A percentile compares a stretch with the other conserved stretches of the same genome.
phyloP scores from a whole-genome alignment of 768 basidiomycete genomes.

The Melanogaster broomeanus region DNA sequence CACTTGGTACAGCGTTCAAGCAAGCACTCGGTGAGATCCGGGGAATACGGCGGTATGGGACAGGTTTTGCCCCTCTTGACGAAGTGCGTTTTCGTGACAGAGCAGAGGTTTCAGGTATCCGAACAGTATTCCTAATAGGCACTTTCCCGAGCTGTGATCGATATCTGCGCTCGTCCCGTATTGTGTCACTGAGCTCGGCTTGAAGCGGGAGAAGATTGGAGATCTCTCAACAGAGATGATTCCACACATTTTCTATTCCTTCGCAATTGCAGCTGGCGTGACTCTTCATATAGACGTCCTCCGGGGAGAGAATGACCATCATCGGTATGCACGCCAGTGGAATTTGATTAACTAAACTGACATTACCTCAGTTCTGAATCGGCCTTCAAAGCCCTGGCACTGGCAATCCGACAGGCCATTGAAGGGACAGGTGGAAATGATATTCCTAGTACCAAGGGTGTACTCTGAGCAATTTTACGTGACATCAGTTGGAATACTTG shows the following conservation, averaged over 20 bases:
- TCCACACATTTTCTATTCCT: conserved; percentile 95
- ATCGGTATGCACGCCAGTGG: conserved; percentile 59
- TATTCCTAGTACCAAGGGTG: conserved; percentile 96
- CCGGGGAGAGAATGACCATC: conserved; percentile 96
- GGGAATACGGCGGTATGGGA: conserved; percentile 94
- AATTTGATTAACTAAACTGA: neutral
- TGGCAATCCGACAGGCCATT: conserved; percentile 95
- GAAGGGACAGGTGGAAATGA: conserved; percentile 86
- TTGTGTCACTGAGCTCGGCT: conserved; percentile 88
- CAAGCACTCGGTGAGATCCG: conserved; percentile 91
- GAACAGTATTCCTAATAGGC: conserved; percentile 54
- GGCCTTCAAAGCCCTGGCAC: conserved; percentile 95
- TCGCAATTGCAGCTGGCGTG: conserved; percentile 93
- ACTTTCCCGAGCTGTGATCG: conserved; percentile 92
- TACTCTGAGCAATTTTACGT: conserved; percentile 48
- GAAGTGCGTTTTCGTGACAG: conserved; percentile 59
- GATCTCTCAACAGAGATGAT: conserved; percentile 98
- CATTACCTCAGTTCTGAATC: conserved; percentile 80
- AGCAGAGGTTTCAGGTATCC: neutral
- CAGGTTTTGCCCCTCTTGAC: conserved; percentile 94
- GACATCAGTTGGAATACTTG: no score
- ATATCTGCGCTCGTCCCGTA: conserved; percentile 97
- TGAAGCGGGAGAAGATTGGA: conserved; percentile 90
- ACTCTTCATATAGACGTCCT: conserved; percentile 95
- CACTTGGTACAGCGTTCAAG: conserved; percentile 89